Conservation (phyloP, 257 asterid species). For the Forsythia suspensa region DNA sequence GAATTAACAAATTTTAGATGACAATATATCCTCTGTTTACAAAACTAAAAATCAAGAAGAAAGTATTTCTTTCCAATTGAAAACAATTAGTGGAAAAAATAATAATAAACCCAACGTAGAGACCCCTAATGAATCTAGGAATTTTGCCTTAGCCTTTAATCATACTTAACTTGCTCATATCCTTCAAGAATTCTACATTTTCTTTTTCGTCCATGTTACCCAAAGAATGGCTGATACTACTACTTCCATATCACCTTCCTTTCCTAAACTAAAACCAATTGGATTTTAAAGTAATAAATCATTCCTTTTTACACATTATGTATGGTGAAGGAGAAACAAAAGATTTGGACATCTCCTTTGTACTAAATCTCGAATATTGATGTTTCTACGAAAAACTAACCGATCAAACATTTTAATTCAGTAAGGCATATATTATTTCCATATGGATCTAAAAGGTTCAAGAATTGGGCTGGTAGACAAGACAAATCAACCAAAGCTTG, state of each 20-base stretch:
- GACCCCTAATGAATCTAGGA: neutral
- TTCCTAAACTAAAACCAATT: neutral
- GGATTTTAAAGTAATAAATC: too few relatives aligned
- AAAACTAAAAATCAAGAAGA: neutral
- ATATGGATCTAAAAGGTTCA: too few relatives aligned
- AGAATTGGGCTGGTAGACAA: too few relatives aligned
- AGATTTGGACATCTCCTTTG: too few relatives aligned
- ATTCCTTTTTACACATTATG: too few relatives aligned
- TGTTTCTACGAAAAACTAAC: too few relatives aligned
- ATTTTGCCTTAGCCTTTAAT: neutral
- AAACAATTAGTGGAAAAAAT: neutral
- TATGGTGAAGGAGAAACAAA: too few relatives aligned
- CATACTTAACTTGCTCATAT: neutral
- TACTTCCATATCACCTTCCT: neutral
- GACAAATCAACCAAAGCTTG: too few relatives aligned
- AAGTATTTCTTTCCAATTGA: neutral
- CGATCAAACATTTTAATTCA: too few relatives aligned
- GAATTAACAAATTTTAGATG: neutral
- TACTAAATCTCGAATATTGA: too few relatives aligned
- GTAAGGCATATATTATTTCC: too few relatives aligned
- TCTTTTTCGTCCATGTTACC: neutral
- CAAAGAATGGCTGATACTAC: neutral
- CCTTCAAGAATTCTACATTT: neutral
- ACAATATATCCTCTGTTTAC: neutral
- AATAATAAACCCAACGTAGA: too few relatives aligned